A percentile compares a stretch with the other conserved stretches of the same genome.
Conservation (phyloP, 75 land plant genomes). For the Cryptomeria japonica region DNA sequence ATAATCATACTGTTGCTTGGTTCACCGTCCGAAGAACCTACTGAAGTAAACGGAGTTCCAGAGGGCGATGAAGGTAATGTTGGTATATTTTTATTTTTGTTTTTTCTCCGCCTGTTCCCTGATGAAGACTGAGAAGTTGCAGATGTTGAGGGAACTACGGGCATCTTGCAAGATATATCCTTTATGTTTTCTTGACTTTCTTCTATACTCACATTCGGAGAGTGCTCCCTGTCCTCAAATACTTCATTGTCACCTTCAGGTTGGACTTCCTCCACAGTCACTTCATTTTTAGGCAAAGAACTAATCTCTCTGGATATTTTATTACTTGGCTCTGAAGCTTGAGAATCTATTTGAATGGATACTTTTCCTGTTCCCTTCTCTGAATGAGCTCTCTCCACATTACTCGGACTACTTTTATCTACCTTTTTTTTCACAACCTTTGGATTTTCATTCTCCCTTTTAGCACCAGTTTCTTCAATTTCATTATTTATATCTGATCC, state of each 20-base stretch:
- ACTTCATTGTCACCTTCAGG: slow-evolving; percentile 35
- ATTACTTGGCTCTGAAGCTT: slow-evolving; percentile 32
- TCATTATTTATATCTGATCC: slow-evolving; percentile 22
- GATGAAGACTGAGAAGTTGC: slow-evolving; percentile 24
- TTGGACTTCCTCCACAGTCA: slow-evolving; percentile 27
- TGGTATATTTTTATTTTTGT: slow-evolving; percentile 43
- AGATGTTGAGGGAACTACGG: slow-evolving; percentile 21
- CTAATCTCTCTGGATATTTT: slow-evolving; percentile 33
- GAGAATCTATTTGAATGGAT: slow-evolving; percentile 32
- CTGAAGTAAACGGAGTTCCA: slow-evolving; percentile 37
- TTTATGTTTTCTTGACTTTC: slow-evolving; percentile 41
- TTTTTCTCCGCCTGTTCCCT: slow-evolving; percentile 44
- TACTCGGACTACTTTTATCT: slow-evolving; percentile 44
- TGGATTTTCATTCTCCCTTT: slow-evolving; percentile 26
- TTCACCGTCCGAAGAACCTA: slow-evolving; percentile 39
- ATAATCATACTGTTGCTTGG: slow-evolving; percentile 20
- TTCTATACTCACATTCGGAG: slow-evolving; percentile 28
- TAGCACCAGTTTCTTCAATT: slow-evolving; percentile 37
- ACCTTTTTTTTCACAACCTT: slow-evolving; percentile 56
- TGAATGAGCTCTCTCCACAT: slow-evolving; percentile 19
- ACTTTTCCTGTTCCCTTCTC: slow-evolving; percentile 20
- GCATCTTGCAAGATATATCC: slow-evolving; percentile 41
- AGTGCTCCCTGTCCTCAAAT: slow-evolving; percentile 29
- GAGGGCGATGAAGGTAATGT: slow-evolving; percentile 41
- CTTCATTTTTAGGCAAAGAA: slow-evolving; percentile 27